Evolutionary conservation across 2,329 filamentous ascomycete species (phyloP).

Genomic region (Talaromyces atroroseus): DNA sequence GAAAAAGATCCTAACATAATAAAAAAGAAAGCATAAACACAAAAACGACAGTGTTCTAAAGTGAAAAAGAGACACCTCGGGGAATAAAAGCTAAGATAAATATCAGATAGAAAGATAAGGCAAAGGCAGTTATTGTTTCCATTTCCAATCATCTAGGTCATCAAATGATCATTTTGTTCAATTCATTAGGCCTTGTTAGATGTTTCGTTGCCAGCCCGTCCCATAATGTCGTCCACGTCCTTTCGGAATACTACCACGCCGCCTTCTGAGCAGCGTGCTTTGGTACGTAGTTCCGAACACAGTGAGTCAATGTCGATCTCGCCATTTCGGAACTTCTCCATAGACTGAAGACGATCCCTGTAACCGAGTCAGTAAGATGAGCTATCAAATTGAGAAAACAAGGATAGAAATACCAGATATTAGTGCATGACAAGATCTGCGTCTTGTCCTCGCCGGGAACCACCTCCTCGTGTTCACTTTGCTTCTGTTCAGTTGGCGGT

Average conservation of each 20-base stretch:
- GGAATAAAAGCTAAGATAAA: constrained; percentile 9
- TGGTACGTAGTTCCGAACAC: constrained; percentile 87
- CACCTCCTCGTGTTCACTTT: constrained; percentile 66
- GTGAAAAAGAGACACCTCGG: constrained; percentile 3
- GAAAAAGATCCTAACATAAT: constrained; percentile 12
- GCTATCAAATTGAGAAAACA: not conserved
- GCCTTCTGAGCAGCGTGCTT: constrained; percentile 85
- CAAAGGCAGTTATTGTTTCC: not conserved
- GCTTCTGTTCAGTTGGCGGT: constrained; percentile 65
- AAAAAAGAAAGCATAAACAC: constrained; percentile 12
- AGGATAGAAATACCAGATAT: constrained; percentile 72
- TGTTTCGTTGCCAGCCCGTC: constrained; percentile 25
- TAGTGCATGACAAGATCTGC: constrained; percentile 74
- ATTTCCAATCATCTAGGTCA: not conserved
- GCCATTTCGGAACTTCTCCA: constrained; percentile 79
- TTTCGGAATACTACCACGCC: constrained; percentile 84
- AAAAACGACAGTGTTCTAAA: constrained; percentile 16
- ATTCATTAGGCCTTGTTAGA: constrained; percentile 21
- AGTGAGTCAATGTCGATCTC: constrained; percentile 91
- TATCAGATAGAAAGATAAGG: not conserved
- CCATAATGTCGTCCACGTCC: constrained; percentile 77
- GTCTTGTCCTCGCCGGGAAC: constrained; percentile 56
- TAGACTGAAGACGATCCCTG: constrained; percentile 86
- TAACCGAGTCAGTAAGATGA: constrained; percentile 36
- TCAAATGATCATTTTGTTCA: not conserved